Base-by-base conservation (phyloP, 768 basidiomycete genomes). In the Paxillus involutus region DNA sequence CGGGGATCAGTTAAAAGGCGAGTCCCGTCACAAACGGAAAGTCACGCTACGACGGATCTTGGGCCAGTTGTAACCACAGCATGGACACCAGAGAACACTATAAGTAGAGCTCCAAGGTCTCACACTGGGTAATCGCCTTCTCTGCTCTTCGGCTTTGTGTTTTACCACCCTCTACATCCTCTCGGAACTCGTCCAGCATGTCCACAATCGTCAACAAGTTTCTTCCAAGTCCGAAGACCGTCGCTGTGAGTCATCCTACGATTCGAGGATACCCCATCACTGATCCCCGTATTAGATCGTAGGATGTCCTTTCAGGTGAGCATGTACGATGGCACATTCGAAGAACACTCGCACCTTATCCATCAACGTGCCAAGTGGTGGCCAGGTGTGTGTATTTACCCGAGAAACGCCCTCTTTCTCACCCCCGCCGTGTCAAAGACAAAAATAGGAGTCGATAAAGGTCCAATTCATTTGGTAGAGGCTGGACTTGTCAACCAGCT, bases 241-340 rank as follows among this genome's bases (percentile, higher is more conserved):
- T 84, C 37, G 90, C 89, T 47, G 93, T 94, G 67, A 71, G 91
- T 81, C n/a, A 12, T 41, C 12, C n/a, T 37, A 14, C 39, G 32
- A 21, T 53, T 29, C 42, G 21, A 26, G 48, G 39, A 17, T 21
- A 6, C 8, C 2, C 29, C 11, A 16, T 30, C 32, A n/a, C 57
- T 63, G 49, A 64, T 45, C 54, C 55, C 30, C 50, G 36, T 36
- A 45, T 36, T 57, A 94, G 88, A 90, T 98, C 63, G 86, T 98
- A 29, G 94, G 92, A 26, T 97, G 94, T 74, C 95, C 95, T 14
- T 97, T 97, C 80, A 93, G 90, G 94, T 92, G 63, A 68, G 83
- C 75, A 14, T 37, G 10, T 30, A 21, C 32, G 7, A 29, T 39
- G 13, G 3, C 46, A 17, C n/a, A 16, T 17, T 8, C 1, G n/a